These are phyloP conservation scores for Scleromitrula shiraiana DNA, from an alignment of 2,329 filamentous ascomycete genomes.

Conservation along the genomic window DNA sequence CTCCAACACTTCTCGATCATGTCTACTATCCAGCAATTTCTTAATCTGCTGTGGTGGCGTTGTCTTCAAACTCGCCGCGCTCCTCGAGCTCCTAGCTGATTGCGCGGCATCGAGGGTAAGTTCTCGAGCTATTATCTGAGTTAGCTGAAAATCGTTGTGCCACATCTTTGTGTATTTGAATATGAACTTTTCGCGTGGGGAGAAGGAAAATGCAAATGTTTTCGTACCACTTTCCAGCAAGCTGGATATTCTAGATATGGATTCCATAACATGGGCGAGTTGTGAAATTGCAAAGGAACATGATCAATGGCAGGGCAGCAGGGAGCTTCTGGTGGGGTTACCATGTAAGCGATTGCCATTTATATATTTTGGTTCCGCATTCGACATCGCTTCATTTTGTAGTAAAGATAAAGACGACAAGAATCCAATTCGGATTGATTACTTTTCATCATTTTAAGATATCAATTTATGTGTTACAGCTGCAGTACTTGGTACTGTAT, in stretches of 20 bases:
- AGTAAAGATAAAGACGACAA: no score
- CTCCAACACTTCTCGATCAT: slow-evolving; percentile 87
- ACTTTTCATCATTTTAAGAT: neutral
- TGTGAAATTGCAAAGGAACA: slow-evolving; percentile 17
- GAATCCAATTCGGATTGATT: no score
- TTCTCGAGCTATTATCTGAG: slow-evolving; percentile 64
- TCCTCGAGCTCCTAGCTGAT: slow-evolving; percentile 61
- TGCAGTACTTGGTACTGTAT: neutral
- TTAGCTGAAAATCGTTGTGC: slow-evolving; percentile 13
- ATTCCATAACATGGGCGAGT: slow-evolving; percentile 68
- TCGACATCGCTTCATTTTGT: slow-evolving; percentile 6
- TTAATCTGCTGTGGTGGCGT: slow-evolving; percentile 80
- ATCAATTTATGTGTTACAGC: neutral
- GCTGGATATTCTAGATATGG: slow-evolving; percentile 85
- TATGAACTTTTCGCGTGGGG: neutral
- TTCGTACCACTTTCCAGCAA: slow-evolving; percentile 84
- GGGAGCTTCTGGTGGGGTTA: slow-evolving; percentile 21
- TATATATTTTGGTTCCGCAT: slow-evolving; percentile 8
- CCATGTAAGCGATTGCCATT: slow-evolving; percentile 21
- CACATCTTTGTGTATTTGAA: neutral
- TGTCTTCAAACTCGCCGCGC: slow-evolving; percentile 47
- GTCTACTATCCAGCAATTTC: slow-evolving; percentile 87
- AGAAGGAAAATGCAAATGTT: neutral
- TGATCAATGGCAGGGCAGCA: no score
- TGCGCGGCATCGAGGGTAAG: slow-evolving; percentile 95